Evolutionary conservation across 2,329 filamentous ascomycete species (phyloP), one percentile per base, ranked within the genome.

Genomic region (Sclerotinia subarctica): DNA sequence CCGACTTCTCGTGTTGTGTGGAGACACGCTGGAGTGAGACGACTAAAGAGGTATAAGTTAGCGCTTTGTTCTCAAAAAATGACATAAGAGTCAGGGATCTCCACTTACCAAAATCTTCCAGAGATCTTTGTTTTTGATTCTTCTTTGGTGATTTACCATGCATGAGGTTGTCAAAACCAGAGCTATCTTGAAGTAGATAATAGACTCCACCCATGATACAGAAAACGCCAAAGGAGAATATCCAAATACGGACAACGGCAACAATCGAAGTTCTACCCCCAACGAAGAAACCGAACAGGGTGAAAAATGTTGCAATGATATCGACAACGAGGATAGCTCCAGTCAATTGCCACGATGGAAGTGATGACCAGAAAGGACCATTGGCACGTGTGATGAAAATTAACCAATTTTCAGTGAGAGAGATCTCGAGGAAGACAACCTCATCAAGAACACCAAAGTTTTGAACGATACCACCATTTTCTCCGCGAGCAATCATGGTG

Each of bases 331-430:
- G 78, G 72, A 96, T 93, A 72, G 93, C 93, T 70, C 89, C 89
- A 67, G 84, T 80, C 56, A 96, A 84, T 80, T 96, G 91, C 90
- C 92, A 94, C 70, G 92, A 96, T 69, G 93, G 93, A 69, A 93
- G 86, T 32, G 91, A 94, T 3, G 91, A 93, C 92, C 92, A 96
- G 86, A 96, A 94, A 66, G 92, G 92, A 76, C 93, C 92, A 81
- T 94, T 94, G 81, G 92, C 90, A 85, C 93, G 92, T 72, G 93
- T 96, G 82, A 96, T 94, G 84, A 97, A 96, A 81, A 97, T 97
- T 64, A 96, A 86, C 93, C 93, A 96, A 83, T 96, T 97, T 85
- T 96, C 92, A 70, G 93, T 94, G 66, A 96, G 86, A 17, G 91
- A 92, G 79, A 96, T 92, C 82, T 96, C 88, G 49, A 97, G 88